Evolutionary conservation across 2,329 filamentous ascomycete species (phyloP).

Genomic region (Exophiala xenobiotica): DNA sequence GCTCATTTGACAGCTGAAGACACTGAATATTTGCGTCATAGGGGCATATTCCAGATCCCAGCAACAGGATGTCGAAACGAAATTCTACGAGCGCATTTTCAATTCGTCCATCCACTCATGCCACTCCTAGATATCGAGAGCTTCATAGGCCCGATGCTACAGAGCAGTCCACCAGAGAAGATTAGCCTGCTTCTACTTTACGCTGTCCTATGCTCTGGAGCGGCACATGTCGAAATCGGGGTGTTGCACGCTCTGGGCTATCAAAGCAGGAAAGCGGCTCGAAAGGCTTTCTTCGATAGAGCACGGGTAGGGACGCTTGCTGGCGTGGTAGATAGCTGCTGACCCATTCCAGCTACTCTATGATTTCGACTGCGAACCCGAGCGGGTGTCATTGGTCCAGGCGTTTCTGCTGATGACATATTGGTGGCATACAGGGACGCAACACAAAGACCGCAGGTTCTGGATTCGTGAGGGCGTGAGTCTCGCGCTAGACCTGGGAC

Average conservation of each 20-base stretch:
- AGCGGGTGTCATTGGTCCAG: conserved; percentile 84
- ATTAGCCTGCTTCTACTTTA: conserved; percentile 87
- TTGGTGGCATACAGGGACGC: conserved; percentile 94
- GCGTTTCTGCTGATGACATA: conserved; percentile 89
- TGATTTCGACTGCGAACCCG: conserved; percentile 89
- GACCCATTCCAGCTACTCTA: conserved; percentile 65
- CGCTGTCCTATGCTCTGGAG: conserved; percentile 88
- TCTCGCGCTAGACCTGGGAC: conserved; percentile 86
- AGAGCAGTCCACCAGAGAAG: conserved; percentile 45
- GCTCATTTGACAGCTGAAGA: conserved; percentile 75
- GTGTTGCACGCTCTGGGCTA: conserved; percentile 69
- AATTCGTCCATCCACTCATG: conserved; percentile 93
- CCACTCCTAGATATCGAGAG: conserved; percentile 71
- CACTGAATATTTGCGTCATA: conserved; percentile 67
- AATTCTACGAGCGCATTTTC: conserved; percentile 76
- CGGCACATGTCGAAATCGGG: conserved; percentile 81
- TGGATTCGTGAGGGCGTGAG: conserved; percentile 98
- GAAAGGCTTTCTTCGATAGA: conserved; percentile 15
- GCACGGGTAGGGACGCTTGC: conserved; percentile 4
- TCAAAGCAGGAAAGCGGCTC: conserved; percentile 34
- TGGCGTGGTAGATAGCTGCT: neutral
- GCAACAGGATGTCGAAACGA: conserved; percentile 69
- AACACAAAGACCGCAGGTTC: conserved; percentile 96
- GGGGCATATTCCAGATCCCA: conserved; percentile 76
- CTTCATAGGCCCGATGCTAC: conserved; percentile 56